A percentile compares a stretch with the other conserved stretches of the same genome.
Conservation (phyloP, 306 rosid species). For the Glycine latifolia region DNA sequence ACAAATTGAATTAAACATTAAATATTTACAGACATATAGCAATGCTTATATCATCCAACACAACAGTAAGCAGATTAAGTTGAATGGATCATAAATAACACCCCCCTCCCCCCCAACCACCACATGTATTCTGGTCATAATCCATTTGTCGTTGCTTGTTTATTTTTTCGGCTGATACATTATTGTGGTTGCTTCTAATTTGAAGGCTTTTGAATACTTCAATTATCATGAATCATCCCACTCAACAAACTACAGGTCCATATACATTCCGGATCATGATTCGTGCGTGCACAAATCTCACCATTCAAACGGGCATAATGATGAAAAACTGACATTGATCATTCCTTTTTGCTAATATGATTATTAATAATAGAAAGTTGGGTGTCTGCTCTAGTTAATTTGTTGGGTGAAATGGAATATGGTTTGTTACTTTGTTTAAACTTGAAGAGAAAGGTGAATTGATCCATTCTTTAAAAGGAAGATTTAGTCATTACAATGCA, state of each 20-base stretch:
- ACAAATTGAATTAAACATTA: too few relatives aligned
- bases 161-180: too few relatives aligned
- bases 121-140: slow-evolving; percentile 14
- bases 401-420: slow-evolving; percentile 35
- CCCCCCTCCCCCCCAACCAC: too few relatives aligned
- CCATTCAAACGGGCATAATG: background rate
- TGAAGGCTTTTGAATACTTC: slow-evolving; percentile 40
- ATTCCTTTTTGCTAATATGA: background rate
- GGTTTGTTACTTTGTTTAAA: background rate
- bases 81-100: too few relatives aligned
- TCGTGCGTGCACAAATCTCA: too few relatives aligned
- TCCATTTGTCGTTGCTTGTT: background rate
- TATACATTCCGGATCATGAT: too few relatives aligned
- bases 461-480: slow-evolving; percentile 32
- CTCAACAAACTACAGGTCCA: background rate
- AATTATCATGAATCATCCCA: slow-evolving; percentile 4
- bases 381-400: background rate
- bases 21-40: too few relatives aligned
- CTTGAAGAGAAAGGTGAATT: background rate
- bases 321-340: slow-evolving; percentile 1
- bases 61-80: too few relatives aligned
- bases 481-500: background rate
- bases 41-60: too few relatives aligned
- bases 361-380: background rate
- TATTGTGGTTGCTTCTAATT: slow-evolving; percentile 26